phyloP scores from a whole-genome alignment of 495 filamentous ascomycete species.

The Podospora tetraspora region DNA sequence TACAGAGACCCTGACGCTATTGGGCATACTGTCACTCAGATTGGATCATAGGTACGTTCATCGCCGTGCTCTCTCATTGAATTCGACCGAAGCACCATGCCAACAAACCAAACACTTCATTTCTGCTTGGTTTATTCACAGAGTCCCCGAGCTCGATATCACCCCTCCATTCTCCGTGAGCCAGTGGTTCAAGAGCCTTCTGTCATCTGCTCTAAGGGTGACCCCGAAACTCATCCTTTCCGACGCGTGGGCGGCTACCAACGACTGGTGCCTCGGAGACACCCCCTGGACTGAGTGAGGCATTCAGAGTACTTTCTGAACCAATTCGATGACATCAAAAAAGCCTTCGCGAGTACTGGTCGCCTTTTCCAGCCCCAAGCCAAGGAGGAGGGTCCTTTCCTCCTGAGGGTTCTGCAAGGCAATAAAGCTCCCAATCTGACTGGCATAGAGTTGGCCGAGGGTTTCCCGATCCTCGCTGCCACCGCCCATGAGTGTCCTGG shows the following conservation, averaged over 20 bases:
- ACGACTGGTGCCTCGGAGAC: not conserved
- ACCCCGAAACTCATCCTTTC: not conserved
- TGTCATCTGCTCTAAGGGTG: not conserved
- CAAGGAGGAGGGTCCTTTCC: slow-evolving; percentile 71
- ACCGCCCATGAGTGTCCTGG: slow-evolving; percentile 84
- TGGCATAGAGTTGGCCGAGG: slow-evolving; percentile 78
- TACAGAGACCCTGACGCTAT: not conserved
- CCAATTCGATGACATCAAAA: slow-evolving; percentile 76
- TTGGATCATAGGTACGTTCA: not conserved
- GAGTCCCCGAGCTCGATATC: not conserved
- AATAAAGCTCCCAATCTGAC: slow-evolving; percentile 79
- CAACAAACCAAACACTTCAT: not conserved
- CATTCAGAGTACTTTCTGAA: slow-evolving; percentile 52
- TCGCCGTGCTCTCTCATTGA: not conserved
- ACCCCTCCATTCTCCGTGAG: too few relatives aligned
- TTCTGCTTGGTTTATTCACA: not conserved
- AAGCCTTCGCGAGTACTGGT: slow-evolving; percentile 65
- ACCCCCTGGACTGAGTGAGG: not conserved
- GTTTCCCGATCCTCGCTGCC: slow-evolving; percentile 73
- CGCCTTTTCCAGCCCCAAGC: slow-evolving; percentile 66
- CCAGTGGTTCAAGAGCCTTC: not conserved
- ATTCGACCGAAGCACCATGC: not conserved
- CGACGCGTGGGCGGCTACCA: not conserved
- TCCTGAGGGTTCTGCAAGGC: slow-evolving; percentile 67
- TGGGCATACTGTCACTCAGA: not conserved